These are phyloP conservation scores for Podaxis pistillaris DNA, from an alignment of 768 basidiomycete species.

Conservation along the genomic window DNA sequence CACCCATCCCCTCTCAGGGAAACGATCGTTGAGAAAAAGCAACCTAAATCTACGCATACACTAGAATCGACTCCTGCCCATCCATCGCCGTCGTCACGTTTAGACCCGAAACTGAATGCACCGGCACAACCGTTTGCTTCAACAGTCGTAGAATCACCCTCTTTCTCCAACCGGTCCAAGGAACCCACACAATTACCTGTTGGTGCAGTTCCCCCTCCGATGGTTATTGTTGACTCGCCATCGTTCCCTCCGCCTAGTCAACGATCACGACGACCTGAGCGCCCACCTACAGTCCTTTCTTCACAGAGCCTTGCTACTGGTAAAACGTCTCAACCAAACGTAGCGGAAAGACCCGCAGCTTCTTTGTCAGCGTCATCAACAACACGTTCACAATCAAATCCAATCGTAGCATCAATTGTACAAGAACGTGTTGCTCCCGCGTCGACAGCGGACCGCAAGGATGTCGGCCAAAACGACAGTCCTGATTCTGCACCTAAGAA, in stretches of 20 bases:
- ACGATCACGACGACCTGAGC: slow-evolving; percentile 17
- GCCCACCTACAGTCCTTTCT: slow-evolving; percentile 20
- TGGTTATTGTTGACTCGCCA: slow-evolving; percentile 37
- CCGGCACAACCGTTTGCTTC: background rate
- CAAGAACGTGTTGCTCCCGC: slow-evolving; percentile 8
- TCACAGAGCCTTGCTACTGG: background rate
- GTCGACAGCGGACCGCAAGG: background rate
- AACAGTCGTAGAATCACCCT: slow-evolving; percentile 12
- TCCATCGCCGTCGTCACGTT: slow-evolving; percentile 17
- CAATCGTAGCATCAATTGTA: slow-evolving; percentile 11
- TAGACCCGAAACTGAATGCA: slow-evolving; percentile 1
- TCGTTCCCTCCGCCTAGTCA: slow-evolving; percentile 31
- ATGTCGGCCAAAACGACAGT: background rate
- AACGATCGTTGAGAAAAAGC: slow-evolving; percentile 3
- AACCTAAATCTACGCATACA: background rate
- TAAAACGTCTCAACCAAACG: background rate
- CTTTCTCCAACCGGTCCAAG: slow-evolving; percentile 9
- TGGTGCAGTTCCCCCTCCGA: background rate
- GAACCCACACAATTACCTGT: background rate
- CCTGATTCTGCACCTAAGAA: slow-evolving; percentile 20
- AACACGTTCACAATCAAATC: background rate
- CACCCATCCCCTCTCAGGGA: slow-evolving; percentile 15
- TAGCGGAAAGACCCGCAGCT: background rate
- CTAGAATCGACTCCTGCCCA: background rate
- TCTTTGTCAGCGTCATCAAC: background rate